Conservation (phyloP, 768 basidiomycete genomes). For the Lepiota brunneoincarnata region DNA sequence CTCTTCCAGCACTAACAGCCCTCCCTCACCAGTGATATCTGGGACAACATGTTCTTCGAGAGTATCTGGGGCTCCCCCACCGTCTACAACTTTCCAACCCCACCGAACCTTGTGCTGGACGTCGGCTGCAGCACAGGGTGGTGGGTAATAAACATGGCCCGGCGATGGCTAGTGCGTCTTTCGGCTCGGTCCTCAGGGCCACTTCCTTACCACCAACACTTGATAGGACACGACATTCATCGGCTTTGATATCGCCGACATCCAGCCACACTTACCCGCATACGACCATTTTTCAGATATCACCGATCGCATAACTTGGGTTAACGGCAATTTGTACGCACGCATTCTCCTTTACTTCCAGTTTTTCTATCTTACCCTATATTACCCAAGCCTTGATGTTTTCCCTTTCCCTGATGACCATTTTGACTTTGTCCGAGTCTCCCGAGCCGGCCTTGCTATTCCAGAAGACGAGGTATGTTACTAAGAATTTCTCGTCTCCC, state of each 20-base stretch:
- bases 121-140: conserved; percentile 70
- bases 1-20: not conserved
- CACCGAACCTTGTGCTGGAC: conserved; percentile 58
- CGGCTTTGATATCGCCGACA: conserved; percentile 54
- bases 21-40: conserved; percentile 50
- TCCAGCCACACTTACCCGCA: conserved; percentile 49
- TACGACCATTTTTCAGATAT: conserved; percentile 38
- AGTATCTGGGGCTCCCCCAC: conserved; percentile 49
- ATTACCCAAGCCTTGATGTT: conserved; percentile 49
- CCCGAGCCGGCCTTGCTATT: conserved; percentile 61
- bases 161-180: conserved; percentile 56
- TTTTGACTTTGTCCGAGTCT: conserved; percentile 69
- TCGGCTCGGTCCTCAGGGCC: not conserved
- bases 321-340: conserved; percentile 64
- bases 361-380: not conserved
- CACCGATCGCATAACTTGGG: conserved; percentile 56
- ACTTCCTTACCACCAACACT: conserved; percentile 1
- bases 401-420: conserved; percentile 54
- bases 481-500: not conserved
- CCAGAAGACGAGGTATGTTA: conserved; percentile 63
- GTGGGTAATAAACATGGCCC: conserved; percentile 71
- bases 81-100: conserved; percentile 47
- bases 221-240: conserved; percentile 49
- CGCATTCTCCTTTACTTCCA: not conserved
- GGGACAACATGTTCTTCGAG: conserved; percentile 66